Conservation (phyloP, 805 yeast genomes). For the Saccharomycopsis sp. region DNA sequence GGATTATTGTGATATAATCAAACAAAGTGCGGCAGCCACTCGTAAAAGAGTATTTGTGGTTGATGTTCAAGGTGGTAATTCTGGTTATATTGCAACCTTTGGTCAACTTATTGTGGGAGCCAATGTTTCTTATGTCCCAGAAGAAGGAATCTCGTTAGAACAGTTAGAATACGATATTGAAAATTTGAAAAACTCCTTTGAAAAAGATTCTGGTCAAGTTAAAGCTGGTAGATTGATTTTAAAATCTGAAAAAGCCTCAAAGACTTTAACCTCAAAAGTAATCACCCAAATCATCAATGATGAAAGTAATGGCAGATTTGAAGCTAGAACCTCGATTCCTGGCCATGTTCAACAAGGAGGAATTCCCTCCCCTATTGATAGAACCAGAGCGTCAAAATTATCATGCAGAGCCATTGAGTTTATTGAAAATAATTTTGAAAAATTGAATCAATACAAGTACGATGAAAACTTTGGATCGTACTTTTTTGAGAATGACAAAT, state of each 20-base stretch:
- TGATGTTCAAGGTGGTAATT: slow-evolving; percentile 80
- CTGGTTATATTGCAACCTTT: slow-evolving; percentile 66
- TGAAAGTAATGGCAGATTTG: slow-evolving; percentile 55
- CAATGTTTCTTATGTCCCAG: slow-evolving; percentile 68
- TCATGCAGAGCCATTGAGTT: slow-evolving; percentile 62
- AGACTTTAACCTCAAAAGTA: slow-evolving; percentile 55
- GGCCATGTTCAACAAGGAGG: slow-evolving; percentile 87
- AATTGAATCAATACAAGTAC: slow-evolving; percentile 20
- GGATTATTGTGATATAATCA: slow-evolving; percentile 67
- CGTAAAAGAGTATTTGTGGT: slow-evolving; percentile 72
- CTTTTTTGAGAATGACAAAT: slow-evolving; percentile 26
- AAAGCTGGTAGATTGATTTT: slow-evolving; percentile 62
- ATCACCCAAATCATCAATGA: slow-evolving; percentile 59
- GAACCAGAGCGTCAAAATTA: slow-evolving; percentile 64
- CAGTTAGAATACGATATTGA: slow-evolving; percentile 58
- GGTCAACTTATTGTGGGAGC: slow-evolving; percentile 66
- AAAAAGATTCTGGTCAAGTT: slow-evolving; percentile 51
- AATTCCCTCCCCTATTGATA: slow-evolving; percentile 65
- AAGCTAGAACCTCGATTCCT: slow-evolving; percentile 71
- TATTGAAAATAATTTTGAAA: slow-evolving; percentile 38
- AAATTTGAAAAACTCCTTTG: slow-evolving; percentile 47
- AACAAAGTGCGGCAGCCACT: slow-evolving; percentile 70
- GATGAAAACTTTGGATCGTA: slow-evolving; percentile 25
- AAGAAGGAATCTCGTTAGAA: slow-evolving; percentile 48
- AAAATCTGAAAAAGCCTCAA: slow-evolving; percentile 49